These are phyloP conservation scores for Fusarium virguliforme DNA, from an alignment of 2,329 filamentous ascomycete genomes.

Conservation along the genomic window DNA sequence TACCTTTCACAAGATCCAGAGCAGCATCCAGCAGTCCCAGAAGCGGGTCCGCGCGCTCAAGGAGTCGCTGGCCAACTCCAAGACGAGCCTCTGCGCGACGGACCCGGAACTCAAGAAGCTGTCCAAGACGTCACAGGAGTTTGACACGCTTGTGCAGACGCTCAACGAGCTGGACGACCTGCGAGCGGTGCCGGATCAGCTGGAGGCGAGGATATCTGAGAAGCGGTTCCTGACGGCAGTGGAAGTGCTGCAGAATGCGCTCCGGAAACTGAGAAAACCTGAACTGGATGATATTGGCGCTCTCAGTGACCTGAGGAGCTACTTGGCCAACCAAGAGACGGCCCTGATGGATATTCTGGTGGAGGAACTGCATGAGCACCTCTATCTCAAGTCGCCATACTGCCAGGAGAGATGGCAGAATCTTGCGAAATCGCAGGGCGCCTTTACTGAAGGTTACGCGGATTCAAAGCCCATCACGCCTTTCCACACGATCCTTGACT, in stretches of 20 bases:
- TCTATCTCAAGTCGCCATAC: conserved; percentile 98
- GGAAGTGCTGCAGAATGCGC: conserved; percentile 89
- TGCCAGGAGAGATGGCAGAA: conserved; percentile 96
- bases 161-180: conserved; percentile 90
- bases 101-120: conserved; percentile 94
- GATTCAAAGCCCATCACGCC: conserved; percentile 65
- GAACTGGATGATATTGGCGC: conserved; percentile 94
- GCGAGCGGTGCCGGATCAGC: conserved; percentile 88
- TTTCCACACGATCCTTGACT: conserved; percentile 73
- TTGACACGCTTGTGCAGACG: conserved; percentile 89
- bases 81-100: conserved; percentile 84
- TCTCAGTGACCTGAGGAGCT: conserved; percentile 86
- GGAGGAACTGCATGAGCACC: conserved; percentile 97
- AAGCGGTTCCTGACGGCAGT: conserved; percentile 96
- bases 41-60: conserved; percentile 86
- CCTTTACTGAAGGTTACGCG: conserved; percentile 65
- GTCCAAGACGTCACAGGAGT: conserved; percentile 88
- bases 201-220: conserved; percentile 95
- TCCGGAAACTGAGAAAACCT: conserved; percentile 86
- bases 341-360: conserved; percentile 93
- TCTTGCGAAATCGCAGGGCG: conserved; percentile 78
- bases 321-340: conserved; percentile 93
- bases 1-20: conserved; percentile 98
- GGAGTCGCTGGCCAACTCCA: conserved; percentile 85
- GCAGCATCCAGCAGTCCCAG: conserved; percentile 91